These are phyloP conservation scores for Coelastrella sp. DNA, from an alignment of 139 green algal species.

Conservation along the genomic window DNA sequence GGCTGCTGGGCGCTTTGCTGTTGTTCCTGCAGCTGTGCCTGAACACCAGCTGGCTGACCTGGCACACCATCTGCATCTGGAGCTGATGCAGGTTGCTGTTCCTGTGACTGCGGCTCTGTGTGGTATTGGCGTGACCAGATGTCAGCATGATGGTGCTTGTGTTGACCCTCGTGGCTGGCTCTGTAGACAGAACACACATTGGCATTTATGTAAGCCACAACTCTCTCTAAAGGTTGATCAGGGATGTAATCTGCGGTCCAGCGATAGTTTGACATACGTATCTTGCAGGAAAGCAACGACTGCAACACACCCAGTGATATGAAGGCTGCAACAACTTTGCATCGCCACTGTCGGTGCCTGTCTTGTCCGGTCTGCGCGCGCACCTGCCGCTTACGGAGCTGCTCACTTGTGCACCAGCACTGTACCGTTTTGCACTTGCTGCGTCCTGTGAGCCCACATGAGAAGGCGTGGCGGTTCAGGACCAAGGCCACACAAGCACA, in stretches of 20 bases:
- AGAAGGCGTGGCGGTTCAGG: neutral
- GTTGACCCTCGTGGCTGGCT: slow-evolving; percentile 1
- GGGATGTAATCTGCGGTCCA: too few relatives aligned
- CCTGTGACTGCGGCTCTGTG: neutral
- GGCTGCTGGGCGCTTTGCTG: neutral
- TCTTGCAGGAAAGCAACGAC: neutral
- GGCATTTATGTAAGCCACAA: neutral
- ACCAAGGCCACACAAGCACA: neutral
- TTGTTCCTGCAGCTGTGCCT: neutral
- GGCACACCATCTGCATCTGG: neutral
- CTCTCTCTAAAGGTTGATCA: neutral
- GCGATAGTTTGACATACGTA: too few relatives aligned
- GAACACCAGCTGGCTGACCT: neutral
- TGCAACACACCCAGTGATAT: neutral
- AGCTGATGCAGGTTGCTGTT: slow-evolving; percentile 12
- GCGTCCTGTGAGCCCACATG: neutral
- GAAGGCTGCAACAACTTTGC: neutral
- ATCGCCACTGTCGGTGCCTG: neutral
- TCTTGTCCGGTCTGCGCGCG: neutral
- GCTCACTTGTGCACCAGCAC: neutral
- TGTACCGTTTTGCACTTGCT: neutral
- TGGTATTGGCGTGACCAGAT: slow-evolving; percentile 42
- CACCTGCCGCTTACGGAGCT: slow-evolving; percentile 27
- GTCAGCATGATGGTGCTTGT: slow-evolving; percentile 17
- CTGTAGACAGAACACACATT: neutral